A percentile compares a stretch with the other conserved stretches of the same genome.
phyloP scores from a whole-genome alignment of 441 rosid genomes.

The Manihot esculenta region DNA sequence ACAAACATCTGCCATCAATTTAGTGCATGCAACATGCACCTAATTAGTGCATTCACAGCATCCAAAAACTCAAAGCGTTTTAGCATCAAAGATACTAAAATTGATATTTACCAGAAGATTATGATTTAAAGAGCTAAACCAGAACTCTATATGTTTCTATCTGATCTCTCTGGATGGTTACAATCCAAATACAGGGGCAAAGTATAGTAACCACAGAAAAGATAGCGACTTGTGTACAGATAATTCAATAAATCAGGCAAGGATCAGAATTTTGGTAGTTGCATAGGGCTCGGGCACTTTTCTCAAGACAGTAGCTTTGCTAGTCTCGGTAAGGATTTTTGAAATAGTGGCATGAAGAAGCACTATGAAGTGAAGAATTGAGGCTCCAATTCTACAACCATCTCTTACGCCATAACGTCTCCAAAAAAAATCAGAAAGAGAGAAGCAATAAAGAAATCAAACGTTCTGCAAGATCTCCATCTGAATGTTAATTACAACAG shows the following conservation, averaged over 20 bases:
- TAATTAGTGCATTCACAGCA: neutral
- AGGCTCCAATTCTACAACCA: constrained; percentile 5
- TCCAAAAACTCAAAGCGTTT: neutral
- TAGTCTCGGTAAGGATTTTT: neutral
- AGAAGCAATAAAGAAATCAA: neutral
- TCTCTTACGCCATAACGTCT: neutral
- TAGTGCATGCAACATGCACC: neutral
- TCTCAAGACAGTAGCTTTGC: neutral
- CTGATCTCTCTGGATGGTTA: too few species aligned
- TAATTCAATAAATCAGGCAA: too few species aligned
- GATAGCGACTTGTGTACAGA: too few species aligned
- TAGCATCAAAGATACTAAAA: neutral
- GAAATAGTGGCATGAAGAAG: too few species aligned
- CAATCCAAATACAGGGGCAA: too few species aligned
- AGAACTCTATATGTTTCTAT: too few species aligned
- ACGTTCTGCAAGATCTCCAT: neutral
- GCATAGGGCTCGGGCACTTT: neutral
- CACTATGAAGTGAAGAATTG: neutral
- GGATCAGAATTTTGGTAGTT: too few species aligned
- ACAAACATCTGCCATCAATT: neutral
- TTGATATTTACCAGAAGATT: too few species aligned
- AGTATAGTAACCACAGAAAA: too few species aligned
- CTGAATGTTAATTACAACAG: neutral
- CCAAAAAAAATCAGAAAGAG: neutral
- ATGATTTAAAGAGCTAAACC: too few species aligned